Evolutionary conservation across 2,329 filamentous ascomycete genomes (phyloP).

Genomic region (Pochonia chlamydosporia): DNA sequence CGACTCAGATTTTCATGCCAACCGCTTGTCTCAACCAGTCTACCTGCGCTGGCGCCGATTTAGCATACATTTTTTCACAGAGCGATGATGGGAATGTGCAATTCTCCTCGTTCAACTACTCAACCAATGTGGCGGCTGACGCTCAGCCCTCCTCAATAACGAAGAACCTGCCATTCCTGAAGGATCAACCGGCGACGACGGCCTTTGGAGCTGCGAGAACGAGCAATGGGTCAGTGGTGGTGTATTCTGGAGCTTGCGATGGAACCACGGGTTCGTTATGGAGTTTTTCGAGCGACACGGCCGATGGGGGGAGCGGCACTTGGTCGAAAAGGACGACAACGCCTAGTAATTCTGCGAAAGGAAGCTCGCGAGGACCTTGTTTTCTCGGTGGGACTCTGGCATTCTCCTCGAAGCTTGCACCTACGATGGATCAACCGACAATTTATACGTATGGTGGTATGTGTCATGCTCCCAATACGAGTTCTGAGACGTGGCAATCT

Average conservation of each 20-base stretch:
- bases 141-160: constrained; percentile 45
- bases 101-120: constrained; percentile 62
- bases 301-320: constrained; percentile 15
- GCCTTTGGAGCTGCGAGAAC: constrained; percentile 66
- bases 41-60: constrained; percentile 30
- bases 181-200: constrained; percentile 36
- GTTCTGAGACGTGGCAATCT: constrained; percentile 53
- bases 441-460: constrained; percentile 85
- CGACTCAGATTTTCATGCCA: constrained; percentile 64
- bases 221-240: constrained; percentile 61
- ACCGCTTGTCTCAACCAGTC: constrained; percentile 35
- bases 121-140: constrained; percentile 45
- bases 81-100: constrained; percentile 36
- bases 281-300: constrained; percentile 51
- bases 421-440: constrained; percentile 44
- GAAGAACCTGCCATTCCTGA: constrained; percentile 57
- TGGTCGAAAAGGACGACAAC: constrained; percentile 24
- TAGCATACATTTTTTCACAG: constrained; percentile 67
- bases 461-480: constrained; percentile 55
- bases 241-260: constrained; percentile 70
- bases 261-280: constrained; percentile 55
- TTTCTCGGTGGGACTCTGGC: constrained; percentile 54
- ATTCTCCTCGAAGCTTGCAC: constrained; percentile 59
- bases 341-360: constrained; percentile 14
- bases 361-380: constrained; percentile 31